Percentiles rank a stretch among this genome's conserved stretches.
Conservation (phyloP, 495 filamentous ascomycete genomes). For the Trichoderma asperelloides region DNA sequence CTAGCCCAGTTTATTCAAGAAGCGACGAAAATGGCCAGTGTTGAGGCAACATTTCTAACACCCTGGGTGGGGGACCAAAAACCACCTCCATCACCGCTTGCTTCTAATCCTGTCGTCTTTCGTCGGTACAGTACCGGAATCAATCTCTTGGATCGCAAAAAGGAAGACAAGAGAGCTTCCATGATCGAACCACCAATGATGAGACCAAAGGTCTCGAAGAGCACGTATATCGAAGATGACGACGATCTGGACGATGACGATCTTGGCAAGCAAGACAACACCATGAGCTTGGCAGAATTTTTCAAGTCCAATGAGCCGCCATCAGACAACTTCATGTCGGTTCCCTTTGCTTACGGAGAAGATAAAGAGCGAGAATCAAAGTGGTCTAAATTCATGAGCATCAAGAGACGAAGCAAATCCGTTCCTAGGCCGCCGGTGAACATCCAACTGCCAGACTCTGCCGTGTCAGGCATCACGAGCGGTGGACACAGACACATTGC, state of each 20-base stretch:
- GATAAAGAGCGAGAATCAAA: slow-evolving; percentile 17
- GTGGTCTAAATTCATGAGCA: slow-evolving; percentile 16
- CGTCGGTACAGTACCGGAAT: slow-evolving; percentile 1
- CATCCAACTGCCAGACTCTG: slow-evolving; percentile 36
- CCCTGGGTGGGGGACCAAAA: slow-evolving; percentile 6
- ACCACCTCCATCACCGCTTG: background rate
- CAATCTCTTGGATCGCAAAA: background rate
- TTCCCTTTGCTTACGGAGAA: slow-evolving; percentile 21
- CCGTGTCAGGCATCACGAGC: slow-evolving; percentile 31
- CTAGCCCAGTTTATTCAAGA: background rate
- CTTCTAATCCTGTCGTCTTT: slow-evolving; percentile 1
- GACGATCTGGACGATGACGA: background rate
- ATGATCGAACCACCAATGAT: background rate
- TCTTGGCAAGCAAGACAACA: slow-evolving; percentile 9
- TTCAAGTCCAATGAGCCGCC: slow-evolving; percentile 26
- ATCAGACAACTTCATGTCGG: slow-evolving; percentile 28
- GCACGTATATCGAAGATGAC: background rate
- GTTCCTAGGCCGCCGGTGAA: slow-evolving; percentile 15
- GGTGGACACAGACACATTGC: slow-evolving; percentile 40
- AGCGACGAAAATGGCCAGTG: background rate
- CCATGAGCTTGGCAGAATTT: slow-evolving; percentile 26
- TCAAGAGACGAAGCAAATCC: slow-evolving; percentile 4
- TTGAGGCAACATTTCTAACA: background rate
- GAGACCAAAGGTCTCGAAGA: background rate
- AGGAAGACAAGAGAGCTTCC: background rate